These are phyloP conservation scores for Tolypocladium endophyticum DNA, from an alignment of 2,329 filamentous ascomycete genomes.

Conservation along the genomic window DNA sequence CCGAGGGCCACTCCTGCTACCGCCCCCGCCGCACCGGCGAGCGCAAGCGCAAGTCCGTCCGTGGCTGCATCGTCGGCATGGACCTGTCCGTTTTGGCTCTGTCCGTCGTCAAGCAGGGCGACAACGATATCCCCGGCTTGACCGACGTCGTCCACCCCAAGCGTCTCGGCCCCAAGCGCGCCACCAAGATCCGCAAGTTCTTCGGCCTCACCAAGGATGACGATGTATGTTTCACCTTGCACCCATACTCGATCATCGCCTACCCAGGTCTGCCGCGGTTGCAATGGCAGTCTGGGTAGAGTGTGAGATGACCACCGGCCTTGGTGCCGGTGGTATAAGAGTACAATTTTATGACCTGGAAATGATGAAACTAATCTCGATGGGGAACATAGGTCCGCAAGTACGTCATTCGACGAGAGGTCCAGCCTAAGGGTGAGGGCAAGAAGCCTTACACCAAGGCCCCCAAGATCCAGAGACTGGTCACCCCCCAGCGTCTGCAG, in stretches of 20 bases:
- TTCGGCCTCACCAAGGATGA: constrained; percentile 99
- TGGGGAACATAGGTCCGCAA: constrained; percentile 70
- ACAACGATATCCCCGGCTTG: constrained; percentile 84
- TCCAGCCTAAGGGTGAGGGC: constrained; percentile 94
- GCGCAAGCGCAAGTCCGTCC: constrained; percentile 98
- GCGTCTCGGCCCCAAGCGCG: constrained; percentile 98
- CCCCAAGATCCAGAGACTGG: constrained; percentile 98
- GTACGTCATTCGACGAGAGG: constrained; percentile 98
- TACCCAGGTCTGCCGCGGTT: constrained; percentile 45
- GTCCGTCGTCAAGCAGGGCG: constrained; percentile 95
- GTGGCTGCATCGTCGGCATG: constrained; percentile 95
- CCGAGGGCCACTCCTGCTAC: constrained; percentile 98
- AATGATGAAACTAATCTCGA: constrained; percentile 25
- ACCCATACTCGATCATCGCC: constrained; percentile 56
- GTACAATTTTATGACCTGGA: constrained; percentile 5
- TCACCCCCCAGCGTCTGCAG: constrained; percentile 98
- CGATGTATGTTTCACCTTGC: constrained; percentile 74
- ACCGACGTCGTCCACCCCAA: constrained; percentile 98
- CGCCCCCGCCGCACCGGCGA: constrained; percentile 94
- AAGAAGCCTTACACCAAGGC: constrained; percentile 99
- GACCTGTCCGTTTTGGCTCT: constrained; percentile 94
- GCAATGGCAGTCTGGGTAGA: constrained; percentile 41
- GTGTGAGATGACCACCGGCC: constrained; percentile 40
- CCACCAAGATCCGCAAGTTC: constrained; percentile 99
- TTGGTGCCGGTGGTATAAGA: constrained; percentile 9